Evolutionary conservation across 257 asterid species (phyloP).

Genomic region (Solanum ossicruentum): DNA sequence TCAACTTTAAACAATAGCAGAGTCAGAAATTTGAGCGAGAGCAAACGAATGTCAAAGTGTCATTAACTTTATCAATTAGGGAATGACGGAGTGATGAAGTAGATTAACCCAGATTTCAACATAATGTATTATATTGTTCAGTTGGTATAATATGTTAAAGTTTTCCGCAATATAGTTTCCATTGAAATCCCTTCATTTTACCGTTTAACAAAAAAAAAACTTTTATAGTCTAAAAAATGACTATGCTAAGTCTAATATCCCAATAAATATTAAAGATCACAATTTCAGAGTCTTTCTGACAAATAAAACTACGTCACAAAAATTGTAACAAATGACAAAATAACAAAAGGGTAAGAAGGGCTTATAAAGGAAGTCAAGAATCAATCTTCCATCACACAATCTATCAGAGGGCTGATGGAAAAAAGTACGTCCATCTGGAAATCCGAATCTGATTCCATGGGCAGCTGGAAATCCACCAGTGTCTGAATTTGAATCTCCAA

Average conservation of each 20-base stretch:
- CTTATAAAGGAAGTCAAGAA: constrained; percentile 28
- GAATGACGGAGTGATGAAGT: no score
- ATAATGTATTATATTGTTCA: no score
- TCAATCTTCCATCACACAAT: constrained; percentile 10
- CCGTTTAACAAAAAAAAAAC: not conserved
- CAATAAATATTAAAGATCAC: not conserved
- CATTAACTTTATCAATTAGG: not conserved
- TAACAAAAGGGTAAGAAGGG: not conserved
- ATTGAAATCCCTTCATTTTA: not conserved
- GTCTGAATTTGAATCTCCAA: constrained; percentile 48
- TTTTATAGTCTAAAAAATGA: not conserved
- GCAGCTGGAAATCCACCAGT: constrained; percentile 34
- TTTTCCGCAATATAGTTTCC: not conserved
- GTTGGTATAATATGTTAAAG: not conserved
- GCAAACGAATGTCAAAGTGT: not conserved
- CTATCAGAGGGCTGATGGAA: constrained; percentile 12
- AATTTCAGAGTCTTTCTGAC: no score
- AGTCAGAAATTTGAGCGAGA: not conserved
- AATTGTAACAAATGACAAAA: not conserved
- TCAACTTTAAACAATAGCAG: not conserved
- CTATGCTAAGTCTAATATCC: not conserved
- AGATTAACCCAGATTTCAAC: no score
- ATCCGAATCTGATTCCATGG: constrained; percentile 12
- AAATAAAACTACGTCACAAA: not conserved
- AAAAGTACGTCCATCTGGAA: constrained; percentile 31